phyloP scores from a whole-genome alignment of 768 basidiomycete species.

The Mycena vitilis region DNA sequence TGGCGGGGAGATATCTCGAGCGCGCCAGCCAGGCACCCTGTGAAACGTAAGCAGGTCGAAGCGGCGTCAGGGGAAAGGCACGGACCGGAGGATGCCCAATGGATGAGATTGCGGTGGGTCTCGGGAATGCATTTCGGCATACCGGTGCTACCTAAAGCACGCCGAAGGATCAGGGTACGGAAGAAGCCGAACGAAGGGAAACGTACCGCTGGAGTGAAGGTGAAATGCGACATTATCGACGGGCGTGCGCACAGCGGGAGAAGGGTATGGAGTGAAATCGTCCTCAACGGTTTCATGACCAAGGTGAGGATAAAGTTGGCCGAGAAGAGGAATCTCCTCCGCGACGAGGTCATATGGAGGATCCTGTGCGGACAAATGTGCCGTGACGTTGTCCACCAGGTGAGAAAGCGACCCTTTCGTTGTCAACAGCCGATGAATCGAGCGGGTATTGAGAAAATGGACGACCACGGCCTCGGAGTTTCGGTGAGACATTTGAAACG shows the following conservation, averaged over 20 bases:
- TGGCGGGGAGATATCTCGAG: slow-evolving; percentile 10
- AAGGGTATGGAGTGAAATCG: slow-evolving; percentile 45
- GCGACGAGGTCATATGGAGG: slow-evolving; percentile 38
- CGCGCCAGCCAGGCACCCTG: not conserved
- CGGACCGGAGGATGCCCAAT: slow-evolving; percentile 10
- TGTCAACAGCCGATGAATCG: slow-evolving; percentile 15
- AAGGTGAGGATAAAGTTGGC: slow-evolving; percentile 53
- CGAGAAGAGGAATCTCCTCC: slow-evolving; percentile 50
- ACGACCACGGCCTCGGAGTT: slow-evolving; percentile 51
- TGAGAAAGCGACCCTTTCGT: slow-evolving; percentile 15
- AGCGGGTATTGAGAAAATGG: slow-evolving; percentile 50
- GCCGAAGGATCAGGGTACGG: not conserved
- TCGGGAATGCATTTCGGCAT: slow-evolving; percentile 30
- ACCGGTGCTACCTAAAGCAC: slow-evolving; percentile 27
- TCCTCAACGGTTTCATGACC: slow-evolving; percentile 48
- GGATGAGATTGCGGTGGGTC: slow-evolving; percentile 18
- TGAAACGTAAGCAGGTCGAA: not conserved
- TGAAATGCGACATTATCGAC: slow-evolving; percentile 47
- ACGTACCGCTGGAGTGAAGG: slow-evolving; percentile 49
- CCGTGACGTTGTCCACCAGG: not conserved
- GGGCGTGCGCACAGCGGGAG: slow-evolving; percentile 20
- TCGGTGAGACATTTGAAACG: slow-evolving; percentile 55
- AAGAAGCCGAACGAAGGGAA: not conserved
- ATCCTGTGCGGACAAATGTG: not conserved
- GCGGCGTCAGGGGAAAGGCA: not conserved